Conservation (phyloP, 2,329 filamentous ascomycete genomes). For the Sphaerulina vaccinii region DNA sequence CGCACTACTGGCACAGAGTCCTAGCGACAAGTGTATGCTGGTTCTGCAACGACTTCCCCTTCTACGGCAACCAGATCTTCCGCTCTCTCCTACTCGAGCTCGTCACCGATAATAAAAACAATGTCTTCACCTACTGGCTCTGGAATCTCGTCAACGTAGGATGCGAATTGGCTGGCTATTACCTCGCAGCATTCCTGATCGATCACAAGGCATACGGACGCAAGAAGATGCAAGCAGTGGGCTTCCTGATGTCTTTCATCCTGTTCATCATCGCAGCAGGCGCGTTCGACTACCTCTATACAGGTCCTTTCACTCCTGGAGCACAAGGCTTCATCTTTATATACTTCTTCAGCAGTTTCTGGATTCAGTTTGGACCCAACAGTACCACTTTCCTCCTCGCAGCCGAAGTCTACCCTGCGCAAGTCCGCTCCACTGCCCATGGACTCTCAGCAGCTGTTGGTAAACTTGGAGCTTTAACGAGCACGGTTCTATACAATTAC, state of each 20-base stretch:
- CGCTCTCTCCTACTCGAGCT: constrained; percentile 85
- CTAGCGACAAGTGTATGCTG: constrained; percentile 83
- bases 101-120: constrained; percentile 60
- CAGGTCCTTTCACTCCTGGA: constrained; percentile 64
- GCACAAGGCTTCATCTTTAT: constrained; percentile 91
- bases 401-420: constrained; percentile 93
- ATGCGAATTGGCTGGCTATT: constrained; percentile 84
- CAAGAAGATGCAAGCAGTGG: constrained; percentile 93
- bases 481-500: constrained; percentile 91
- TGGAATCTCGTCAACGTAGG: constrained; percentile 92
- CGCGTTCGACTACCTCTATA: constrained; percentile 88
- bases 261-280: constrained; percentile 87
- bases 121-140: constrained; percentile 82
- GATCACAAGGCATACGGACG: constrained; percentile 96
- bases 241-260: constrained; percentile 89
- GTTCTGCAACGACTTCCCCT: constrained; percentile 98
- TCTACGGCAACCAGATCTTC: constrained; percentile 99
- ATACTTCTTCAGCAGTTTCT: constrained; percentile 97
- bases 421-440: constrained; percentile 88
- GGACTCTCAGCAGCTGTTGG: constrained; percentile 87
- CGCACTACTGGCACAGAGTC: constrained; percentile 81
- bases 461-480: constrained; percentile 83
- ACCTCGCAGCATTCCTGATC: constrained; percentile 81
- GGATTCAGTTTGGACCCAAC: constrained; percentile 99
- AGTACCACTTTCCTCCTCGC: constrained; percentile 93